Evolutionary conservation across 108 stramenopile species (phyloP).

Genomic region (Pseudonitzschia multiseries): DNA sequence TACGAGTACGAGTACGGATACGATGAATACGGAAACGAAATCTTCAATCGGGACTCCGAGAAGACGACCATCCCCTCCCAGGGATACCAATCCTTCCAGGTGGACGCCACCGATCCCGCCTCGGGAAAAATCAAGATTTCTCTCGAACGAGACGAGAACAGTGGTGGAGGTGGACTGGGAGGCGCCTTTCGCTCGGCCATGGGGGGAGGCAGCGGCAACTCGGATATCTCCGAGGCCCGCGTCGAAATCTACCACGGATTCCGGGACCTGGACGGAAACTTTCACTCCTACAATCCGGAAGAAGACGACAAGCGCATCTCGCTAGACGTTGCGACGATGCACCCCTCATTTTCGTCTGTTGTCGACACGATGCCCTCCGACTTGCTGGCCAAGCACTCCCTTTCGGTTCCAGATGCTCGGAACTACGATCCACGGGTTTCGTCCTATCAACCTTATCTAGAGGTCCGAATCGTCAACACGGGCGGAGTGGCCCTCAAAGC

Average conservation of each 20-base stretch:
- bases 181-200: not conserved
- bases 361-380: constrained; percentile 16
- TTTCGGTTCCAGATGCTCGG: not conserved
- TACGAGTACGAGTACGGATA: not conserved
- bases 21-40: constrained; percentile 1
- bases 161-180: not conserved
- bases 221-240: constrained; percentile 2
- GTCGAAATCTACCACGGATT: constrained; percentile 14
- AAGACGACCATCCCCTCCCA: constrained; percentile 1
- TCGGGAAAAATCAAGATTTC: constrained; percentile 11
- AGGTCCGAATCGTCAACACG: constrained; percentile 16
- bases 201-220: not conserved
- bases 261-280: not conserved
- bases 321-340: constrained; percentile 4
- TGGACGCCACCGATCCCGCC: constrained; percentile 9
- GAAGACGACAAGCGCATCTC: not conserved
- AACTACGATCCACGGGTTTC: not conserved
- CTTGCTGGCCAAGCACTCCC: not conserved
- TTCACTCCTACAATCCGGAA: not conserved
- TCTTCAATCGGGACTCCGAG: not conserved
- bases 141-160: not conserved
- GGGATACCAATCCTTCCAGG: constrained; percentile 4
- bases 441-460: not conserved
- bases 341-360: not conserved
- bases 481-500: constrained; percentile 3